A percentile compares a stretch with the other conserved stretches of the same genome.
Conservation (phyloP, 208 protist species). For the Sergeia podlipaevii region DNA sequence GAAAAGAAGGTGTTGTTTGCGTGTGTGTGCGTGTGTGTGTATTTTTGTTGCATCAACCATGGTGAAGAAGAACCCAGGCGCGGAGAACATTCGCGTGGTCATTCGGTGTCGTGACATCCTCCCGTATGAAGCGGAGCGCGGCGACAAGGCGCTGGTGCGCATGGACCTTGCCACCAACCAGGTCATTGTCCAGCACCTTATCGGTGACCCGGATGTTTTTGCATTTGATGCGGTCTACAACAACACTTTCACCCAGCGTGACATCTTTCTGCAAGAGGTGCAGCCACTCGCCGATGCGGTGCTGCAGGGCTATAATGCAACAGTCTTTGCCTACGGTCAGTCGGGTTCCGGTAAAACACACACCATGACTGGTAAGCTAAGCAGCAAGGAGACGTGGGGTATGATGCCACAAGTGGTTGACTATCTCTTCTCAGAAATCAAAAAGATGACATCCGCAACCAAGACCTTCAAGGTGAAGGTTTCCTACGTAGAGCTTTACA, state of each 20-base stretch:
- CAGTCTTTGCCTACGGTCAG: slow-evolving; percentile 92
- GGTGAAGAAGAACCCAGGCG: slow-evolving; percentile 61
- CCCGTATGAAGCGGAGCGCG: slow-evolving; percentile 75
- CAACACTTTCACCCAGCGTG: slow-evolving; percentile 90
- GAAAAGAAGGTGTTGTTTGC: too few relatives aligned
- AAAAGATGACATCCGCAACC: slow-evolving; percentile 73
- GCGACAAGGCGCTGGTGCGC: slow-evolving; percentile 83
- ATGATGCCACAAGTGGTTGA: slow-evolving; percentile 91
- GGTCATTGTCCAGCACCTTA: slow-evolving; percentile 81
- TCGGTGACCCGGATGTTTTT: slow-evolving; percentile 83
- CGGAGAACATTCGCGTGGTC: slow-evolving; percentile 91
- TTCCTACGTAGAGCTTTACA: slow-evolving; percentile 91
- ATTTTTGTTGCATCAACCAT: too few relatives aligned
- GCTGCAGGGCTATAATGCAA: slow-evolving; percentile 91
- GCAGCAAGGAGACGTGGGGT: slow-evolving; percentile 73
- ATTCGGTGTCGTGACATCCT: slow-evolving; percentile 82
- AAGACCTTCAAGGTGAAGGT: slow-evolving; percentile 88
- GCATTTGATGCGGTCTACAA: slow-evolving; percentile 91
- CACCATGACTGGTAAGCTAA: slow-evolving; percentile 90
- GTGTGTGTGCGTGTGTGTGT: too few relatives aligned
- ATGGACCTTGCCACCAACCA: slow-evolving; percentile 87
- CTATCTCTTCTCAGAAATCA: slow-evolving; percentile 85
- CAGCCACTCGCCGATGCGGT: slow-evolving; percentile 84
- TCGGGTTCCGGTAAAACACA: slow-evolving; percentile 91
- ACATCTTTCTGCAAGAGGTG: slow-evolving; percentile 89